Evolutionary conservation across 2,329 filamentous ascomycete species (phyloP).

Genomic region (Aspergillus udagawae): DNA sequence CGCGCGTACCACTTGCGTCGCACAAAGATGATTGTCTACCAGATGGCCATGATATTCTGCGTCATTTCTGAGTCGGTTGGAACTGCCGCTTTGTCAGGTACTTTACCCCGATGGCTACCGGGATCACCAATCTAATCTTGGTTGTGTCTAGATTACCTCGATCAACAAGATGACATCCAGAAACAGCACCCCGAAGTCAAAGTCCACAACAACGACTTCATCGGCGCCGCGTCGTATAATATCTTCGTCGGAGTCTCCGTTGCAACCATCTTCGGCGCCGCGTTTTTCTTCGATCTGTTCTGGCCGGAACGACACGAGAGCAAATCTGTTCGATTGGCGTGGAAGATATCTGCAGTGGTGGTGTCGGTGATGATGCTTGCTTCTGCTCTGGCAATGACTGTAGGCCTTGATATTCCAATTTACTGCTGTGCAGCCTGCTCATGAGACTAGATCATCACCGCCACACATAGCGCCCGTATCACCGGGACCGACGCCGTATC

Average conservation of each 20-base stretch:
- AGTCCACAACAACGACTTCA: constrained; percentile 53
- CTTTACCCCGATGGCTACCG: neutral
- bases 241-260: constrained; percentile 57
- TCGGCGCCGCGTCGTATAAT: constrained; percentile 55
- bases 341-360: constrained; percentile 50
- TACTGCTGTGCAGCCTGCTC: neutral
- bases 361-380: constrained; percentile 42
- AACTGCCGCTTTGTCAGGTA: constrained; percentile 53
- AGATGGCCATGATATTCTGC: constrained; percentile 56
- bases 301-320: constrained; percentile 55
- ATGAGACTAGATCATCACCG: constrained; percentile 41
- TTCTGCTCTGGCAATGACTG: constrained; percentile 50
- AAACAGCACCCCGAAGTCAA: constrained; percentile 36
- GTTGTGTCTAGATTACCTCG: constrained; percentile 46
- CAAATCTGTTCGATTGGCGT: constrained; percentile 47
- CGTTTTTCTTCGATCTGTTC: constrained; percentile 61
- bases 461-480: constrained; percentile 44
- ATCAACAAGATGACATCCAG: constrained; percentile 49
- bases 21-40: constrained; percentile 59
- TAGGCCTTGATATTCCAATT: constrained; percentile 13
- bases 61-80: constrained; percentile 56
- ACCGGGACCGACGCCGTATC: constrained; percentile 36
- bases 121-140: neutral
- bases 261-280: constrained; percentile 55
- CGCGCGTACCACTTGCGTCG: constrained; percentile 52